Evolutionary conservation across 805 yeast genomes (phyloP), one percentile per base, ranked within the genome.

Genomic region (Wickerhamiella shivajii): DNA sequence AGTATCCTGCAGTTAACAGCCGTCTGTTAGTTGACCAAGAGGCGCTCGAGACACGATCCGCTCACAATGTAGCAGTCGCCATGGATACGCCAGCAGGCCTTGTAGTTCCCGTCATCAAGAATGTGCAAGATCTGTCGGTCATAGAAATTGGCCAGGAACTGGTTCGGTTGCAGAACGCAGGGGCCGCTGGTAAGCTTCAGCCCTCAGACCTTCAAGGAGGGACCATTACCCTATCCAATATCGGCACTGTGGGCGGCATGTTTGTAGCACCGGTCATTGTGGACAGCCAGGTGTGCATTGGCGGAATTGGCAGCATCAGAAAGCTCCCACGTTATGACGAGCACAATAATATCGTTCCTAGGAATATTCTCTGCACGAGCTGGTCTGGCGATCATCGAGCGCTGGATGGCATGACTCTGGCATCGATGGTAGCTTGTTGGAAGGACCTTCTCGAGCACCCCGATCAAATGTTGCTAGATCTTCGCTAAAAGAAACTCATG

Each of bases 321-420:
- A 43, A 37, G 31, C 29, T 52, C 25, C 58, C 58, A 5, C 39
- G 52, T 18, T 53, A 39, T 34, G 45, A 39, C 15, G 27, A 32
- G 1, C 21, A 34, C n/a, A 36, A 36, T 36, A 43, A 45, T 14
- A 34, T 53, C 6, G 45, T 48, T 5, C 49, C 57, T 1, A 31
- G 36, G 11, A 40, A 42, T 8, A 39, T 51, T 20, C 31, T 53
- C 37, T 50, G 49, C 34, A 43, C 49, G 23, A 44, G 52, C 15
- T 53, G 58, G 58, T 43, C 52, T 10, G 58, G 56, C 13, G 58
- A 53, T 26, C 58, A 53, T 31, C 42, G 58, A 9, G 51, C 51
- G 1, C 35, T 53, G 6, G 58, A 53, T 28, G 58, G 58, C 5
- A 50, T 49, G 39, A 50, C 56, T n/a, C 44, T 53, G 51, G 57